These are phyloP conservation scores for Pichiaceae sp. DNA, from an alignment of 1,139 yeast genomes.

Conservation along the genomic window DNA sequence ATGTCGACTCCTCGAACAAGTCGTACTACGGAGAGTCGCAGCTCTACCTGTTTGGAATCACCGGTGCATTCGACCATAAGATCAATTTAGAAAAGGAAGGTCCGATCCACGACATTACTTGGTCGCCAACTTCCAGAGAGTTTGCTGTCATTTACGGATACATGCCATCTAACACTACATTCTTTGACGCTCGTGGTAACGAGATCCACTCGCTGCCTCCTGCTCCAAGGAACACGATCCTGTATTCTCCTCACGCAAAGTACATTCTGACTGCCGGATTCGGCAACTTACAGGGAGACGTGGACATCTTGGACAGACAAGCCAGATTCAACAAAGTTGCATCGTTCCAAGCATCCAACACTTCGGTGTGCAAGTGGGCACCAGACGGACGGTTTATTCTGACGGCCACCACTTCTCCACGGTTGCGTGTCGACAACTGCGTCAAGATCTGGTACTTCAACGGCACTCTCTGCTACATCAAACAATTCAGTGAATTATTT, in stretches of 20 bases:
- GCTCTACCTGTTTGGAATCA: conserved; percentile 80
- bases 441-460: conserved; percentile 88
- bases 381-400: conserved; percentile 94
- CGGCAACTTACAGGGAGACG: conserved; percentile 95
- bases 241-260: conserved; percentile 91
- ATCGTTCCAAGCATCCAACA: conserved; percentile 84
- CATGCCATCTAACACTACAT: conserved; percentile 96
- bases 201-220: conserved; percentile 76
- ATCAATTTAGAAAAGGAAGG: conserved; percentile 87
- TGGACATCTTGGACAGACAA: conserved; percentile 91
- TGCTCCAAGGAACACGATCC: conserved; percentile 81
- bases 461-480: conserved; percentile 71
- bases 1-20: conserved; percentile 89
- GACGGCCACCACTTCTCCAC: conserved; percentile 95
- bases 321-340: conserved; percentile 74
- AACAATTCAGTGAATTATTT: conserved; percentile 74
- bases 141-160: conserved; percentile 96
- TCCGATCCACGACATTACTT: conserved; percentile 93
- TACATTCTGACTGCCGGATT: conserved; percentile 92
- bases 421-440: conserved; percentile 95
- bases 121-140: conserved; percentile 96
- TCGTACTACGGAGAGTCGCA: conserved; percentile 97
- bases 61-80: conserved; percentile 86
- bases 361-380: conserved; percentile 94
- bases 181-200: conserved; percentile 92